Evolutionary conservation across 106 monocot species (phyloP), one percentile per base, ranked within the genome.

Genomic region (Vanilla planifolia): DNA sequence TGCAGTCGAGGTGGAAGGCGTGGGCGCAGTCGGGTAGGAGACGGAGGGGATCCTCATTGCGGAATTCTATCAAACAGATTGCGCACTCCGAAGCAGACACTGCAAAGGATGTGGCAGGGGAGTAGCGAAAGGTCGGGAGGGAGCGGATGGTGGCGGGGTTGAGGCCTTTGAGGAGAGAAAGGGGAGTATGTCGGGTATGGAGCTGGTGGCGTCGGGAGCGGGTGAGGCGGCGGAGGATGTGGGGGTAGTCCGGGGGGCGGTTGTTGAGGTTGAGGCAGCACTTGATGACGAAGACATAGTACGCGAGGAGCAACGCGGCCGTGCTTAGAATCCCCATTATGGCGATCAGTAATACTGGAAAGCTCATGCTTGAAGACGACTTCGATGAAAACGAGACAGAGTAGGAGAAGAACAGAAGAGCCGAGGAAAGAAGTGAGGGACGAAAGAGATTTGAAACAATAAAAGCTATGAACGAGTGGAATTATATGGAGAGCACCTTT

Each of bases 211-310:
- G 48, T 7, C 62, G 24, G 29, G 40, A 33, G 32, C 17, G 14
- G 6, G 68, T 23, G 34, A 55, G 63, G 39, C 62, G 55, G 63
- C 55, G 9, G 46, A 41, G 29, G 29, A 26, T n/a, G n/a, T n/a
- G n/a, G n/a, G n/a, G 29, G 45, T 69, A 0, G 62, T 57, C 56
- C 34, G 53, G 3, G 36, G 21, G 47, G 48, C 51, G 77, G 60
- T 42, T 36, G 35, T 48, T 53, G 33, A 32, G 37, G 35, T 48
- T 53, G 33, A 32, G 39, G 77, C 58, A 71, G 71, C 71, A 77
- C 33, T 66, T 70, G 60, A 61, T 61, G 24, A 77, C 71, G 44
- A 77, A 77, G 60, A 71, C 11, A 29, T 71, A 77, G 71, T 77
- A 77, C 60, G 43, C 33, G 43, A 77, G 48, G 51, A 77, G 77